phyloP scores from a whole-genome alignment of 768 basidiomycete species.

The Boletus fagicola region DNA sequence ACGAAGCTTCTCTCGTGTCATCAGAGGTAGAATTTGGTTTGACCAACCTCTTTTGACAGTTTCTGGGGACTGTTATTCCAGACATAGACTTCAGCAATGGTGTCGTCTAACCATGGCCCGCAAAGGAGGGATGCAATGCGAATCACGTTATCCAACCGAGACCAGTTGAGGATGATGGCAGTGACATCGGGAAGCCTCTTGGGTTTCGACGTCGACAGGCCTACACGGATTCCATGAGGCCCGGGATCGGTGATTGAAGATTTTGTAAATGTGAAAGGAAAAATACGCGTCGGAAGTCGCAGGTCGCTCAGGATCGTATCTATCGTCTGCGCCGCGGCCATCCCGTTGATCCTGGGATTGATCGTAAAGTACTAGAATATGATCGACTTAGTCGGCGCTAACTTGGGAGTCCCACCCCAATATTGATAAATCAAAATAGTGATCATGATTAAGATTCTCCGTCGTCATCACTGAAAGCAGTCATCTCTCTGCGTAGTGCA shows the following conservation, averaged over 20 bases:
- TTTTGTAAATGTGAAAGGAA: constrained; percentile 20
- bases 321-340: constrained; percentile 6
- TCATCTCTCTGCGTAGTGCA: background rate
- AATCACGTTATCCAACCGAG: constrained; percentile 58
- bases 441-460: too few species aligned
- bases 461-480: background rate
- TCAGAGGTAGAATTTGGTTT: background rate
- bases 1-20: background rate
- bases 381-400: background rate
- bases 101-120: constrained; percentile 41
- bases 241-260: background rate
- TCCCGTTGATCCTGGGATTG: background rate
- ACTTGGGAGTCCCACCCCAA: background rate
- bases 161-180: constrained; percentile 66
- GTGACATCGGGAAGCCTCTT: constrained; percentile 43
- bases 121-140: constrained; percentile 55
- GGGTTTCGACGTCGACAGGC: constrained; percentile 4
- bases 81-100: constrained; percentile 48
- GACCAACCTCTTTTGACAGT: constrained; percentile 43
- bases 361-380: background rate
- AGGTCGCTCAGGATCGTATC: constrained; percentile 15
- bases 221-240: constrained; percentile 13
- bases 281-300: constrained; percentile 13
- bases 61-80: constrained; percentile 61
- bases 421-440: background rate